Evolutionary conservation across 140 eudicot genomes (phyloP).

Genomic region (Senecio squalidus): DNA sequence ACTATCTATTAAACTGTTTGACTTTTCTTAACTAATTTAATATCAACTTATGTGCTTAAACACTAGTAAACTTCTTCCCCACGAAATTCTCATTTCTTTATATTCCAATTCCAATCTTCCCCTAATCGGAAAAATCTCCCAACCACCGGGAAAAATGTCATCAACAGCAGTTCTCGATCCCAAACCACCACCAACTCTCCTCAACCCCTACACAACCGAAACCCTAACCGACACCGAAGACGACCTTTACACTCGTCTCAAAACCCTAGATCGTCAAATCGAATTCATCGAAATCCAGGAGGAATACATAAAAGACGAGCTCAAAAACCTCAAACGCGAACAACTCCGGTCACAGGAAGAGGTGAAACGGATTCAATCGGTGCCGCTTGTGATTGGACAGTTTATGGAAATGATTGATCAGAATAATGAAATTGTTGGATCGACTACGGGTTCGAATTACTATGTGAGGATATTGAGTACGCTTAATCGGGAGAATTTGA

Average conservation of each 20-base stretch:
- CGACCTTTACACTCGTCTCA: slow-evolving; percentile 67
- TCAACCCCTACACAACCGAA: slow-evolving; percentile 14
- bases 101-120: not conserved
- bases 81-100: not conserved
- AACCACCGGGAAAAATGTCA: slow-evolving; percentile 34
- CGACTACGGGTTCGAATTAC: too few species aligned
- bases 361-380: slow-evolving; percentile 82
- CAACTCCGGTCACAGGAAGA: slow-evolving; percentile 71
- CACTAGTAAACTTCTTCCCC: slow-evolving; percentile 16
- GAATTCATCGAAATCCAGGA: slow-evolving; percentile 78
- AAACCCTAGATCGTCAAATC: slow-evolving; percentile 59
- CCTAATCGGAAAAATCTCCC: too few species aligned
- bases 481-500: slow-evolving; percentile 47
- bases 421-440: too few species aligned
- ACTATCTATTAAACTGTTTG: too few species aligned
- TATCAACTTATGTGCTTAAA: too few species aligned
- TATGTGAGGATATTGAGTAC: too few species aligned
- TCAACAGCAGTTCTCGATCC: slow-evolving; percentile 61
- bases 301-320: slow-evolving; percentile 80
- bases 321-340: slow-evolving; percentile 68
- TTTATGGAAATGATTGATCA: too few species aligned
- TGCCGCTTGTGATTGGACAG: too few species aligned
- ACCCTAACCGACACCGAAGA: slow-evolving; percentile 47
- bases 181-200: slow-evolving; percentile 30
- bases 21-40: too few species aligned